Evolutionary conservation across 2,329 filamentous ascomycete genomes (phyloP).

Genomic region (Endocalyx cinctus): DNA sequence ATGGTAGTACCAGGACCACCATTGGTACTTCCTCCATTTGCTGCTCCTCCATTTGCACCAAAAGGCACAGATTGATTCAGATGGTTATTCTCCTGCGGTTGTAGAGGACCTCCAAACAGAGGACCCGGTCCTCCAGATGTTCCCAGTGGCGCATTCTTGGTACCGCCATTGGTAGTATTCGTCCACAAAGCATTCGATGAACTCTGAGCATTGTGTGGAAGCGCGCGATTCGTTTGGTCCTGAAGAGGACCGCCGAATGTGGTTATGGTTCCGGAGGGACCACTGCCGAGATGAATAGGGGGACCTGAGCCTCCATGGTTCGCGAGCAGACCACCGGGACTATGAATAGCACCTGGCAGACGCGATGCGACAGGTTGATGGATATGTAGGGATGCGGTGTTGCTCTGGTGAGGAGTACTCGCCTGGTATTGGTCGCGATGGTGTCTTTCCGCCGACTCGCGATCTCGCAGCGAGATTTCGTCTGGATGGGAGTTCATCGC

Average conservation of each 20-base stretch:
- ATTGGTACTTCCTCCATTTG: conserved; percentile 42
- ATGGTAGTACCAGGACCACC: too few species aligned
- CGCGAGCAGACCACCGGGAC: conserved; percentile 80
- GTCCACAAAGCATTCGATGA: too few species aligned
- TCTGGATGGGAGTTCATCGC: conserved; percentile 34
- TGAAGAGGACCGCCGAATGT: conserved; percentile 52
- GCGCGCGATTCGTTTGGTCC: conserved; percentile 45
- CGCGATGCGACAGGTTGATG: conserved; percentile 90
- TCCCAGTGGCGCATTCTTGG: conserved; percentile 16
- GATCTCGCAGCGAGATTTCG: conserved; percentile 53
- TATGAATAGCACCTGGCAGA: conserved; percentile 78
- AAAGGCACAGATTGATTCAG: conserved; percentile 61
- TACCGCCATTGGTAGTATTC: too few species aligned
- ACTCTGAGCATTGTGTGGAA: conserved; percentile 48
- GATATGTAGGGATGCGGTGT: conserved; percentile 80
- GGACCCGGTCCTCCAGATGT: conserved; percentile 56
- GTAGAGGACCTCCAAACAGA: conserved; percentile 67
- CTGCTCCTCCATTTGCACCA: conserved; percentile 46
- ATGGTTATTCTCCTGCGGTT: conserved; percentile 52
- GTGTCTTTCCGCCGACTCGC: conserved; percentile 60
- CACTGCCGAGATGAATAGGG: conserved; percentile 44
- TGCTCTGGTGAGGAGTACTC: conserved; percentile 73
- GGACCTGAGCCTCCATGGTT: conserved; percentile 61
- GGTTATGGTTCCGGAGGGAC: conserved; percentile 44
- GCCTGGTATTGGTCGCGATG: conserved; percentile 59